Base-by-base conservation (phyloP, 345 rosid genomes). In the Tarenaya hassleriana region DNA sequence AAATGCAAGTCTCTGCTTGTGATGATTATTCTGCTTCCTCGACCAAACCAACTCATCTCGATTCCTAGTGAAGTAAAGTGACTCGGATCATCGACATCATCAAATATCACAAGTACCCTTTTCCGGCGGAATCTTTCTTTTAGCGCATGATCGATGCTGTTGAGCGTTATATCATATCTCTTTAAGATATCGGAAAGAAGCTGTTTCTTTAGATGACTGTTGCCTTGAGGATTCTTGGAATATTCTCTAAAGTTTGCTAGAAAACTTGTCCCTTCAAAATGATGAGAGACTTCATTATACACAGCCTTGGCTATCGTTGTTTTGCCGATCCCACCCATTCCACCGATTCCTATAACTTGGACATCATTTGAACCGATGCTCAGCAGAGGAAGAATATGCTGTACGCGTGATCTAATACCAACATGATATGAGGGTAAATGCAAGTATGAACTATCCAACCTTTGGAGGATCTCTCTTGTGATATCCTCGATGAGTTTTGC, bases 281-380 rank as follows among this genome's bases (percentile, higher is more conserved):
- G 51, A 20, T 20, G 3, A 7, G 47, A 59, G 59, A 59, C 51
- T 12, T 47, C 52, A 13, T 67, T 67, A 51, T 17, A 72, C 18
- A 52, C 24, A 27, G 38, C 37, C 33, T 24, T 47, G 9, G 63
- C 63, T 21, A 58, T n/a, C n/a, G n/a, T n/a, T n/a, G n/a, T n/a
- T n/a, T n/a, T n/a, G n/a, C n/a, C n/a, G n/a, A n/a, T n/a, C 11
- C 0, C 47, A 21, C 63, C 63, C 0, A 39, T 58, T 52, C 63
- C 63, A n/a, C 76, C 73, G 19, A 72, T 44, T n/a, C 76, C 76
- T 27, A 49, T 45, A 17, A 34, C 16, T 7, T 12, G 66, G 19
- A 34, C 67, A 40, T 41, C 44, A 50, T 55, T 45, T 0, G 69
- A 63, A 11, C 34, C 50, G 12, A 16, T 1, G 20, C 16, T 7